phyloP scores from a whole-genome alignment of 495 filamentous ascomycete species.

The Xanthoparmelia taractica region DNA sequence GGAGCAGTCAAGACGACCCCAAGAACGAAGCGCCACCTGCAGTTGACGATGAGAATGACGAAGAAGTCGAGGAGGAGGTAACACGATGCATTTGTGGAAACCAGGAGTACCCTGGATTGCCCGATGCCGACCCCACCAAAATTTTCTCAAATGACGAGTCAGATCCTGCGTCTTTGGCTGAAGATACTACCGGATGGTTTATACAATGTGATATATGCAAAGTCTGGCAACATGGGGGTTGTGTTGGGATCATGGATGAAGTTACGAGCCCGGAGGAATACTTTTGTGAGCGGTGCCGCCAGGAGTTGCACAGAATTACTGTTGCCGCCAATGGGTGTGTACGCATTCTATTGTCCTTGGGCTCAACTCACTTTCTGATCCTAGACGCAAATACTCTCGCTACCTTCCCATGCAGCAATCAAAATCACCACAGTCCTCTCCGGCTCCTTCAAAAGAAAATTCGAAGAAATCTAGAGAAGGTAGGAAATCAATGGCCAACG shows the following conservation, averaged over 20 bases:
- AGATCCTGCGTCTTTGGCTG: slow-evolving; percentile 50
- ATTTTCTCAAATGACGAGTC: slow-evolving; percentile 43
- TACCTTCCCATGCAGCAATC: slow-evolving; percentile 57
- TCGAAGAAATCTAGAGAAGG: slow-evolving; percentile 42
- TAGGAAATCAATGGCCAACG: slow-evolving; percentile 40
- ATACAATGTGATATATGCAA: slow-evolving; percentile 97
- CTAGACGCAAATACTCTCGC: slow-evolving; percentile 56
- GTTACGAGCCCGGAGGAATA: slow-evolving; percentile 90
- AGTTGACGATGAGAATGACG: slow-evolving; percentile 56
- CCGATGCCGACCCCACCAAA: slow-evolving; percentile 54
- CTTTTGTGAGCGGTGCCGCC: slow-evolving; percentile 90
- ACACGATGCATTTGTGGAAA: slow-evolving; percentile 92
- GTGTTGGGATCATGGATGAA: slow-evolving; percentile 94
- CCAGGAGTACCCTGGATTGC: slow-evolving; percentile 89
- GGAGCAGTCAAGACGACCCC: slow-evolving; percentile 58
- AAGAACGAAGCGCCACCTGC: slow-evolving; percentile 48
- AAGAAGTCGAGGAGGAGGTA: slow-evolving; percentile 72
- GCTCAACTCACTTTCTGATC: slow-evolving; percentile 20
- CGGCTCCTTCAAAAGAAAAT: slow-evolving; percentile 39
- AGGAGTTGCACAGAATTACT: slow-evolving; percentile 79
- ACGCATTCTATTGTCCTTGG: slow-evolving; percentile 15
- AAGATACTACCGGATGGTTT: slow-evolving; percentile 89
- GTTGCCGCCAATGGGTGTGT: slow-evolving; percentile 80
- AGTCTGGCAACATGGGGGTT: slow-evolving; percentile 98
- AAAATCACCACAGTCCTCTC: slow-evolving; percentile 39